Conservation (phyloP, 2,329 filamentous ascomycete species). For the Pseudogymnoascus sp. region DNA sequence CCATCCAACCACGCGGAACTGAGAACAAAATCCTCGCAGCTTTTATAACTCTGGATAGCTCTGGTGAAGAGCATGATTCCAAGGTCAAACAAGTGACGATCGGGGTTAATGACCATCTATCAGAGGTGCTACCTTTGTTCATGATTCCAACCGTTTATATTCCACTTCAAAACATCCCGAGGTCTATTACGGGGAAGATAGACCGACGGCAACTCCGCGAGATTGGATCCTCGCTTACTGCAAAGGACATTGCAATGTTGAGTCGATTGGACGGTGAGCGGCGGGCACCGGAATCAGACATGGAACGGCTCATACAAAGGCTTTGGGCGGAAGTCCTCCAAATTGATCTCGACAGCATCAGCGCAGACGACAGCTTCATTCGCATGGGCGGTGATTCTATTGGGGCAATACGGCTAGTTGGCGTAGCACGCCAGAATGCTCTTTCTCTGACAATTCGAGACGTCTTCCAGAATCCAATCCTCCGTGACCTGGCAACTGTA, state of each 20-base stretch:
- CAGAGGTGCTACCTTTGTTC: slow-evolving; percentile 17
- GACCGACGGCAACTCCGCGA: slow-evolving; percentile 24
- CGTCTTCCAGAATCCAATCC: slow-evolving; percentile 13
- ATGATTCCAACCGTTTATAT: slow-evolving; percentile 31
- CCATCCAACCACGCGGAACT: not conserved
- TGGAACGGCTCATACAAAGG: slow-evolving; percentile 18
- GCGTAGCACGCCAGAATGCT: slow-evolving; percentile 19
- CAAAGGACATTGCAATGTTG: not conserved
- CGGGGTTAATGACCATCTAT: not conserved
- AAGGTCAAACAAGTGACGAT: not conserved
- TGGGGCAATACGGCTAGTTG: slow-evolving; percentile 34
- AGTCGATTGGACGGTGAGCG: not conserved
- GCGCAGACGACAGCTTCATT: slow-evolving; percentile 29
- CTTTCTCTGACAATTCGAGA: slow-evolving; percentile 11
- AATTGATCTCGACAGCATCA: slow-evolving; percentile 24
- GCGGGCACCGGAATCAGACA: not conserved
- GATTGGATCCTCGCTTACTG: not conserved
- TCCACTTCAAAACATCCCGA: slow-evolving; percentile 22
- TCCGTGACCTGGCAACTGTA: not conserved
- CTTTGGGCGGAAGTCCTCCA: slow-evolving; percentile 38
- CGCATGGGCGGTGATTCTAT: slow-evolving; percentile 38
- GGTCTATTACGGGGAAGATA: slow-evolving; percentile 25
- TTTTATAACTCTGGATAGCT: not conserved
- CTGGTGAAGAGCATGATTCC: not conserved
- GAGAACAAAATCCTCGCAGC: not conserved